These are phyloP conservation scores for Drechslerella coelobrocha DNA, from an alignment of 2,329 filamentous ascomycete genomes.

Conservation along the genomic window DNA sequence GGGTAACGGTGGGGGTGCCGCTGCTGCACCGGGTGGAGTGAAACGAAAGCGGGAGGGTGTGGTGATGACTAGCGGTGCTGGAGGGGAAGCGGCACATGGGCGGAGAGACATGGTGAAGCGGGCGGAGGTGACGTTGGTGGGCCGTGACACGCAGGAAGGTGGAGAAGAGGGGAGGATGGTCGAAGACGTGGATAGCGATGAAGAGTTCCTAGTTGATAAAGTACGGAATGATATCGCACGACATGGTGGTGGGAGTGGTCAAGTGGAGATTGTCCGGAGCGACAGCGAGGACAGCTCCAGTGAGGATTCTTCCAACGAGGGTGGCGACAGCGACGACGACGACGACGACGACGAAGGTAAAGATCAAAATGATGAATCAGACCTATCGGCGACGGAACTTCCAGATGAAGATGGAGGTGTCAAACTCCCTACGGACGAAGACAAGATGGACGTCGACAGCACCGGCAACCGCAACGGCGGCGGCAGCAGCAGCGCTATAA, in stretches of 20 bases:
- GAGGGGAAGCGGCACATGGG: constrained; percentile 15
- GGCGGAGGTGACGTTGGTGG: constrained; percentile 30
- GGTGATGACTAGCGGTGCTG: constrained; percentile 39
- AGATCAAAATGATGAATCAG: constrained; percentile 37
- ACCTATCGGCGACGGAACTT: constrained; percentile 46
- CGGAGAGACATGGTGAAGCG: constrained; percentile 25
- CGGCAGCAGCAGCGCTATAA: constrained; percentile 6
- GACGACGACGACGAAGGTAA: constrained; percentile 15
- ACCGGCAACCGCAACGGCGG: constrained; percentile 16
- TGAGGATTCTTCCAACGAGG: constrained; percentile 56
- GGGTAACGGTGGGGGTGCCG: constrained; percentile 1
- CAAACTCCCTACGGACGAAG: constrained; percentile 19
- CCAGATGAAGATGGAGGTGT: constrained; percentile 48
- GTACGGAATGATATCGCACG: constrained; percentile 32
- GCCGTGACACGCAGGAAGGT: constrained; percentile 6
- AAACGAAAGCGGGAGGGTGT: constrained; percentile 50
- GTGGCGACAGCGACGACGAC: constrained; percentile 3
- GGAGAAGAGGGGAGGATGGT: constrained; percentile 35
- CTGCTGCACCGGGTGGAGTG: constrained; percentile 10
- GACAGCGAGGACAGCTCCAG: constrained; percentile 32
- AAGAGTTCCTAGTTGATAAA: constrained; percentile 51
- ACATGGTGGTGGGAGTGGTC: constrained; percentile 16
- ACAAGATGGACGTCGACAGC: constrained; percentile 34
- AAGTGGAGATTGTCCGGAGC: constrained; percentile 31
- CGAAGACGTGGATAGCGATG: constrained; percentile 56